Base-by-base conservation (phyloP, 2,329 filamentous ascomycete genomes). In the Ceratocystis smalleyi region DNA sequence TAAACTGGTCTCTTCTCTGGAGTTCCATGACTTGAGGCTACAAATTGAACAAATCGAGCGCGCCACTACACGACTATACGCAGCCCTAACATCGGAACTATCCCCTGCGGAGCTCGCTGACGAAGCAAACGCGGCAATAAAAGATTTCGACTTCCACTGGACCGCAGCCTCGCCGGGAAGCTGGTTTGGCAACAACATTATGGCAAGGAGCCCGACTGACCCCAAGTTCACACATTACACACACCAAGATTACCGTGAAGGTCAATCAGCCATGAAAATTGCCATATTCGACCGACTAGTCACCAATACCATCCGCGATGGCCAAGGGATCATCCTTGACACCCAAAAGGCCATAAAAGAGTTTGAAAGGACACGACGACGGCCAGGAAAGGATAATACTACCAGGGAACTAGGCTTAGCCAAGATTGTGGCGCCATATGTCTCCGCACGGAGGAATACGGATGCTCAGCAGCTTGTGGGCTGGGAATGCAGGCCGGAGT, bases 101-200 rank as follows among this genome's bases (percentile, higher is more conserved):
- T 27, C 24, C 3, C 30, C 62, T 5, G 19, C 49, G 15, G 62
- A 63, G n/a, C 51, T 63, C 22, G 19, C 59, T 7, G 43, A 59
- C 22, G 64, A 65, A 43, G 59, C 49, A 4, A 54, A 65, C n/a
- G 54, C 49, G 22, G 62, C 62, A 8, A 55, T 65, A 10, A 51
- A n/a, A 12, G 65, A 67, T 35, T 64, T 64, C n/a, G 49, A 66
- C 45, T 64, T 64, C 17, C 61, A 68, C 59, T 64, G 63, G 66
- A 60, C 62, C 7, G 66, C 67, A 12, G 67, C 66, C 8, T 65
- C 66, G n/a, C 67, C 67, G 12, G 30, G 43, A 43, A 62, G 62
- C 2, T 68, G 67, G 67, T 43, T 63, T 35, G 59, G 45, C 15
- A 64, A 61, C 19, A 62, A 59, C 22, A 35, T 66, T 3, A 49